A percentile compares a stretch with the other conserved stretches of the same genome.
These are phyloP conservation scores for Pseudomassariella vexata DNA, from an alignment of 2,329 filamentous ascomycete species.

Conservation along the genomic window DNA sequence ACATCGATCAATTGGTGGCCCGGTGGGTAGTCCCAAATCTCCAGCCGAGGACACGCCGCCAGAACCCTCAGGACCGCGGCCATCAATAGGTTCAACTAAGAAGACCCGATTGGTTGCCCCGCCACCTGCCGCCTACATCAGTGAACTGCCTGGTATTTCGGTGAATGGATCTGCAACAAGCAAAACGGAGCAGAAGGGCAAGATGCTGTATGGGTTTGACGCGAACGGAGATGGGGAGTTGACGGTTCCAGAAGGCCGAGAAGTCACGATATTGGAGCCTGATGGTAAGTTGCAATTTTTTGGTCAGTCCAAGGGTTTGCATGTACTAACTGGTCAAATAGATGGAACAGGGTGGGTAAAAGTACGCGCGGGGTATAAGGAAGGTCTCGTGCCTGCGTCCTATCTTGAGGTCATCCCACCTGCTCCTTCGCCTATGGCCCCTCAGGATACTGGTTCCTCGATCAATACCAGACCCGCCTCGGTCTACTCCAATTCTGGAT, in stretches of 20 bases:
- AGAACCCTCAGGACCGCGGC: conserved; percentile 37
- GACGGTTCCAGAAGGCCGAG: conserved; percentile 70
- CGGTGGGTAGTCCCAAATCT: conserved; percentile 31
- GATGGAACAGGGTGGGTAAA: conserved; percentile 91
- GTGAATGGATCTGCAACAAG: conserved; percentile 33
- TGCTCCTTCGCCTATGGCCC: conserved; percentile 35
- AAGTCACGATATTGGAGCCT: conserved; percentile 73
- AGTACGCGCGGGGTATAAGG: conserved; percentile 66
- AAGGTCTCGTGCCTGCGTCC: conserved; percentile 80
- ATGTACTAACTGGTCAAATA: conserved; percentile 34
- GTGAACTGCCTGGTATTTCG: conserved; percentile 52
- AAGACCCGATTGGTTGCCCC: conserved; percentile 80
- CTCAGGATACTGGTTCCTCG: conserved; percentile 39
- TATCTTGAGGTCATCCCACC: conserved; percentile 68
- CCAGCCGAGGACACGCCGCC: conserved; percentile 46
- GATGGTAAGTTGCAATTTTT: conserved; percentile 62
- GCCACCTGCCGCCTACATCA: conserved; percentile 76
- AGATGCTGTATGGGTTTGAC: conserved; percentile 86
- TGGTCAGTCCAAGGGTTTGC: conserved; percentile 4
- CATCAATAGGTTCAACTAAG: conserved; percentile 39
- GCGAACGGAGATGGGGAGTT: conserved; percentile 77
- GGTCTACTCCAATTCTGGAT: conserved; percentile 71
- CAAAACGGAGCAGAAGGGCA: conserved; percentile 61
- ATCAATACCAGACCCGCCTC: conserved; percentile 58
- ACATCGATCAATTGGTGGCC: conserved; percentile 67